Evolutionary conservation across 2,329 filamentous ascomycete species (phyloP), one percentile per base, ranked within the genome.

Genomic region (Leptographium galeiforme): DNA sequence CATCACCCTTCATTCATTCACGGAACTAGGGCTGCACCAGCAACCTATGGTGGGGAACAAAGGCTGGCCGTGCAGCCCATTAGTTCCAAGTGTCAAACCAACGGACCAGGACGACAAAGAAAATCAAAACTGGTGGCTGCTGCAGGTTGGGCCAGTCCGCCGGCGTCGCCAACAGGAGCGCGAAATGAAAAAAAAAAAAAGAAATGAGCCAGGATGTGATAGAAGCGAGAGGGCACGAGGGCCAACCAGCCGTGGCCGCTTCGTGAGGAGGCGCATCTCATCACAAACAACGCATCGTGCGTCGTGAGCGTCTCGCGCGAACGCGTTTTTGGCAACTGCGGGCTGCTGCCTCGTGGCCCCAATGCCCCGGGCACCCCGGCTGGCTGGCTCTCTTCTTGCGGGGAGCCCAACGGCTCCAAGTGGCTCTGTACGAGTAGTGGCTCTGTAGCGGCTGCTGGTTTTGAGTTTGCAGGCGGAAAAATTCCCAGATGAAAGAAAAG

Each of bases 81-180:
- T 53, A 46, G 55, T 36, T 51, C 41, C 50, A 54, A 55, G 56
- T 52, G 56, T 54, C 53, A 52, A 56, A 33, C 56, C 54, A 57
- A 54, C 56, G 52, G 46, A 47, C 49, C 30, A 44, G 34, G 51
- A 55, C 45, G 46, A 53, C 51, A 50, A 53, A 53, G 54, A 53
- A 55, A 55, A 49, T 48, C 48, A 33, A 36, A 19, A 1, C 11
- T 16, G 18, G 18, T 19, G 16, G 32, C n/a, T 18, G 19, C 30
- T 36, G 49, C 39, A 51, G 32, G 30, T 38, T 25, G 51, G 44
- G 10, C 38, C 46, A 39, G 32, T 11, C 38, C 44, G 34, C 39
- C 30, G 32, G 19, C 48, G 25, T 38, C 41, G 48, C 45, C 45
- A 48, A 48, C 32, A 16, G 19, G 11, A 36, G 13, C 8, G 45